These are phyloP conservation scores for Vicia villosa DNA, from an alignment of 306 rosid genomes.

Conservation along the genomic window DNA sequence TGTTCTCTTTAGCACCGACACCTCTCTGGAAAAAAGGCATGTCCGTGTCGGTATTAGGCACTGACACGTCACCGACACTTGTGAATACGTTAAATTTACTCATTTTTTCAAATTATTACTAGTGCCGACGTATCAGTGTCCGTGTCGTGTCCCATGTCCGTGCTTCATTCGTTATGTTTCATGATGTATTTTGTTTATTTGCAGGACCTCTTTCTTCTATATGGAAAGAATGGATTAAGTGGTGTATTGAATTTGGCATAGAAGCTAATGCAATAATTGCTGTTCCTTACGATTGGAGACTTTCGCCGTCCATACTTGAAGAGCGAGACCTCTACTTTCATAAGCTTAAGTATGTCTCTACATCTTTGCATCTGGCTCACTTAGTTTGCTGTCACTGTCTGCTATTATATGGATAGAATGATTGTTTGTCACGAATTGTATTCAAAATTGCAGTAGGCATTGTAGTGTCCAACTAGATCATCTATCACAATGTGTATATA, in stretches of 20 bases:
- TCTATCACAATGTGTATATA: not conserved
- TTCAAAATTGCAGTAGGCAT: constrained; percentile 6
- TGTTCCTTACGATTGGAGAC: constrained; percentile 97
- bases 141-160: too few species aligned
- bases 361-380: constrained; percentile 30
- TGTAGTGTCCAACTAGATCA: not conserved
- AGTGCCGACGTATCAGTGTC: too few species aligned
- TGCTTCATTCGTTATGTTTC: not conserved
- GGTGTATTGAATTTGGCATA: constrained; percentile 97
- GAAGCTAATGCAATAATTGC: constrained; percentile 98
- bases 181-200: constrained; percentile 20
- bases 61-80: too few species aligned
- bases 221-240: constrained; percentile 98
- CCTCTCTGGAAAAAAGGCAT: too few species aligned
- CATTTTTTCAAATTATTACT: too few species aligned
- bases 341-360: constrained; percentile 77
- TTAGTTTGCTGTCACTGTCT: constrained; percentile 7
- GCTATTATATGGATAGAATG: constrained; percentile 30
- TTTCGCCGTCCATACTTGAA: constrained; percentile 89
- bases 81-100: too few species aligned
- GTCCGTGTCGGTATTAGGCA: too few species aligned
- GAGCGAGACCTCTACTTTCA: constrained; percentile 97
- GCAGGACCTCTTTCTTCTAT: constrained; percentile 95
- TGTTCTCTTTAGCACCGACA: too few species aligned
- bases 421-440: constrained; percentile 5